Percentiles rank a stretch among this genome's conserved stretches.
These are phyloP conservation scores for Calvatia gigantea DNA, from an alignment of 768 basidiomycete species.

Conservation along the genomic window DNA sequence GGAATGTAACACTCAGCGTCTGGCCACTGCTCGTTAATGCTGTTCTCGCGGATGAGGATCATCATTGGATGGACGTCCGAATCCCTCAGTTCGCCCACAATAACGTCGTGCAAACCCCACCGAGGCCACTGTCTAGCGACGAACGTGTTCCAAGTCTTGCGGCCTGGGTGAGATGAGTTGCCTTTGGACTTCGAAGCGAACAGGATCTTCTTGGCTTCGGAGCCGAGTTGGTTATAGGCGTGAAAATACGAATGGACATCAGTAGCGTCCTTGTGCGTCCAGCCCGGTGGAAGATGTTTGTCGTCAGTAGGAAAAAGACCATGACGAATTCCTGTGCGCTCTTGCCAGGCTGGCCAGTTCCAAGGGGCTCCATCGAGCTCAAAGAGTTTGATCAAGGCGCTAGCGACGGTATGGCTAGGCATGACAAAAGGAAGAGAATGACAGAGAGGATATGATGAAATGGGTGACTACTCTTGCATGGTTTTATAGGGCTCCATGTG, in stretches of 20 bases:
- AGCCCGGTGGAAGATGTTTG: conserved; percentile 5
- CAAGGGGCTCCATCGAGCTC: conserved; percentile 8
- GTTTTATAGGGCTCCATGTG: not conserved
- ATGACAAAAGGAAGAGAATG: not conserved
- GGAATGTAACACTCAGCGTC: not conserved
- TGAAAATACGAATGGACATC: conserved; percentile 17
- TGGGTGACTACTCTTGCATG: not conserved
- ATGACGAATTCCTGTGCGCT: conserved; percentile 12
- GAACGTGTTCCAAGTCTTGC: not conserved
- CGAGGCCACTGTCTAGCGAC: not conserved
- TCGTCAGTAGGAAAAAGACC: conserved; percentile 18
- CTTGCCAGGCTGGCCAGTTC: conserved; percentile 14
- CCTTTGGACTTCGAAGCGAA: conserved; percentile 8
- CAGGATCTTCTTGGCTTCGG: conserved; percentile 9
- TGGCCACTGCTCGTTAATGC: not conserved
- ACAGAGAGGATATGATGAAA: not conserved
- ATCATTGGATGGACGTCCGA: not conserved
- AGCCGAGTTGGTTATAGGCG: not conserved
- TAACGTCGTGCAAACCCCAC: not conserved
- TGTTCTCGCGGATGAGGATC: not conserved
- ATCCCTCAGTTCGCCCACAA: not conserved
- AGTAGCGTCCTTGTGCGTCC: conserved; percentile 9
- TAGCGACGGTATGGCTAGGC: conserved; percentile 1
- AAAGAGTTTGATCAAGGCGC: conserved; percentile 4
- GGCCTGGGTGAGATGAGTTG: not conserved